Base-by-base conservation (phyloP, 805 yeast genomes). In the Tetrapisispora fleetii region DNA sequence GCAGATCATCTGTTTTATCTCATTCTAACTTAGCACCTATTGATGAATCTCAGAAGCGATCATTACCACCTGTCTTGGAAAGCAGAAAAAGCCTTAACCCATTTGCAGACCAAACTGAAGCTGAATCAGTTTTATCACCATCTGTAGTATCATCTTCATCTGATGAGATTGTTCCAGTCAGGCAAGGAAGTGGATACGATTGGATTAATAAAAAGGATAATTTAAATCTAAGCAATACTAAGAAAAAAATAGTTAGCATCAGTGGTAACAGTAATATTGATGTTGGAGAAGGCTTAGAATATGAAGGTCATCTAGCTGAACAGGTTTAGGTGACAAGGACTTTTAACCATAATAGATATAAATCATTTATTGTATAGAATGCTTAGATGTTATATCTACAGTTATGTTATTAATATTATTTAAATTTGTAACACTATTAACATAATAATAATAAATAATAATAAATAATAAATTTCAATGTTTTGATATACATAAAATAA, bases 161-260 rank as follows among this genome's bases (percentile, higher is more conserved):
- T 17, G 67, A 63, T 44, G 66, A 58, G 50, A 59, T 62, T 44
- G 58, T 60, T 50, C 71, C 66, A 41, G 65, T 57, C 48, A 68
- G 51, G 63, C 64, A 48, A 47, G 70, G 63, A 28, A 54, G 60
- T 22, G 55, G 51, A 21, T 63, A 53, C 43, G 54, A 55, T 45
- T 64, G 68, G 68, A 58, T 63, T 18, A 59, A 58, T 32, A 54
- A 56, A 38, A 54, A 54, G 28, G 58, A 64, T 14, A 28, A 30
- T 3, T 6, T 19, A 18, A 57, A 54, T 18, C 59, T 62, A 30
- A 53, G 55, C 35, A 56, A 59, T n/a, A 64, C 65, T 38, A 54
- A 64, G 36, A 74, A 73, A 21, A 47, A 27, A 48, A 51, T 72
- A 45, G 70, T 65, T 13, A 64, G 63, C 33, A 60, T 71, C 42